Conservation (phyloP, 441 rosid species). For the Adansonia grandidieri region DNA sequence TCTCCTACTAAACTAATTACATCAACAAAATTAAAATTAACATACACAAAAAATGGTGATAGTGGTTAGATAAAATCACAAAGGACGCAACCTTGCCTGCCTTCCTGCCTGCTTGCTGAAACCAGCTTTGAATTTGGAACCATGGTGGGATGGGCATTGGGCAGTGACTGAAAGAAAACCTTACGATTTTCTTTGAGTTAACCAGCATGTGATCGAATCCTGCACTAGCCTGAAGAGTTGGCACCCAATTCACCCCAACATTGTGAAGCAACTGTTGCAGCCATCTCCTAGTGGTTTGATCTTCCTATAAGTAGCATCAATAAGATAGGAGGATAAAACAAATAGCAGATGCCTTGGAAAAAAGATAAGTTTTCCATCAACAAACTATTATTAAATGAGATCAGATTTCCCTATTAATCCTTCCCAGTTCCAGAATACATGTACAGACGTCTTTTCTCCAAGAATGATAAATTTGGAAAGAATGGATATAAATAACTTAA, state of each 20-base stretch:
- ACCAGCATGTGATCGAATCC: slow-evolving; percentile 89
- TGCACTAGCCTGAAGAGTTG: slow-evolving; percentile 69
- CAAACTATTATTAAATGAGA: not conserved
- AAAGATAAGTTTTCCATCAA: not conserved
- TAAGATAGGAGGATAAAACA: not conserved
- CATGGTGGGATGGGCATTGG: not conserved
- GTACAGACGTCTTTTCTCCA: not conserved
- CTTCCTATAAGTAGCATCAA: slow-evolving; percentile 61
- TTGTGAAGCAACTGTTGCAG: slow-evolving; percentile 91
- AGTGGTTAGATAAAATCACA: slow-evolving; percentile 18
- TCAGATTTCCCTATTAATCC: not conserved
- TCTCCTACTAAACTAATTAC: not conserved
- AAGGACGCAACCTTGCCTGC: not conserved
- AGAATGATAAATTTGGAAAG: not conserved
- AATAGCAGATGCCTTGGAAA: not conserved
- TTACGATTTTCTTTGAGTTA: slow-evolving; percentile 37
- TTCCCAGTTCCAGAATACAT: not conserved
- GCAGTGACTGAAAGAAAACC: not conserved
- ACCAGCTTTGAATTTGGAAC: not conserved
- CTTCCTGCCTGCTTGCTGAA: too few species aligned
- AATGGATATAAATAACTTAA: too few species aligned
- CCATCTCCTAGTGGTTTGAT: slow-evolving; percentile 94
- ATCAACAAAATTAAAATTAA: not conserved
- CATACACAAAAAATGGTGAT: not conserved
- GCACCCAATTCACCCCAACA: slow-evolving; percentile 75